Conservation (phyloP, 2,329 filamentous ascomycete genomes). For the Aspergillus brasiliensis region DNA sequence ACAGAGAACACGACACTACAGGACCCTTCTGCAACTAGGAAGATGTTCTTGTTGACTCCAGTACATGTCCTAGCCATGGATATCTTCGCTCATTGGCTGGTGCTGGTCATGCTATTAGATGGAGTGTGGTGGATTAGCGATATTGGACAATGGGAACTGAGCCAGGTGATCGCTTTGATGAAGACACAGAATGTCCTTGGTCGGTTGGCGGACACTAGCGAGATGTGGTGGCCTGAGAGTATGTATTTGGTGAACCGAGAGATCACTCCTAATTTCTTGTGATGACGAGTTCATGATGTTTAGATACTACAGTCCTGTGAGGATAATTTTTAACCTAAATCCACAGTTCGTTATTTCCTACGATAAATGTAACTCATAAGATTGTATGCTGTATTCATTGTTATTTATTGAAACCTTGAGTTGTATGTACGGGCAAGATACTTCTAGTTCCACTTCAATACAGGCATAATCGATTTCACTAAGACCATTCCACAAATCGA, state of each 20-base stretch:
- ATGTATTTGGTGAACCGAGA: constrained; percentile 25
- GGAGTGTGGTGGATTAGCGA: constrained; percentile 40
- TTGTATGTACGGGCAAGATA: too few species aligned
- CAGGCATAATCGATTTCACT: neutral
- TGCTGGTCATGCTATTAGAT: constrained; percentile 32
- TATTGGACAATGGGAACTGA: constrained; percentile 30
- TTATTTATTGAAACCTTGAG: too few species aligned
- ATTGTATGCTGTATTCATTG: too few species aligned
- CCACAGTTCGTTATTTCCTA: too few species aligned
- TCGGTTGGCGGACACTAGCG: constrained; percentile 8
- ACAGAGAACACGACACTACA: constrained; percentile 2
- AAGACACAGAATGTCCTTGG: constrained; percentile 16
- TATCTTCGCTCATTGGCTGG: constrained; percentile 37
- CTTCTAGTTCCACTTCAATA: too few species aligned
- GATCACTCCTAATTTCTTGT: constrained; percentile 9
- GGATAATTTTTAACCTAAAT: too few species aligned
- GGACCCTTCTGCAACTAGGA: constrained; percentile 2
- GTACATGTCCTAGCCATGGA: constrained; percentile 25
- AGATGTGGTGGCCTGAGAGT: constrained; percentile 30
- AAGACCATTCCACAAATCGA: neutral
- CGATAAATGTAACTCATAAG: too few species aligned
- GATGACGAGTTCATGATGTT: neutral
- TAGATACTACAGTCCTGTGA: neutral
- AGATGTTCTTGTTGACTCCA: constrained; percentile 5
- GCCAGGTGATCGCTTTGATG: constrained; percentile 24